A percentile compares a stretch with the other conserved stretches of the same genome.
These are phyloP conservation scores for Nemania sp. DNA, from an alignment of 2,329 filamentous ascomycete genomes.

Conservation along the genomic window DNA sequence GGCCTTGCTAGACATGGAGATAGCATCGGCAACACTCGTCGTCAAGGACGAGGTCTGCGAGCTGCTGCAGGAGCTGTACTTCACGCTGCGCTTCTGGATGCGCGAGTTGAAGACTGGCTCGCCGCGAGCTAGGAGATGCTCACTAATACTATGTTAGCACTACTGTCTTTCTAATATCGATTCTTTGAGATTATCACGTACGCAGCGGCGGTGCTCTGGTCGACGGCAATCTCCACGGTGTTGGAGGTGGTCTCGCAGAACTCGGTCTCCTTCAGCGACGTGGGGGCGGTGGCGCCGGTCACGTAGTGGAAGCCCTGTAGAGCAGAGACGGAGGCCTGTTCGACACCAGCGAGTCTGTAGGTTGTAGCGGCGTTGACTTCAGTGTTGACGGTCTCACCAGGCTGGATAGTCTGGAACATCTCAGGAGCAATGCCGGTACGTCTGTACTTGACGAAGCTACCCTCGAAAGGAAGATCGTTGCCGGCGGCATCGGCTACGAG, in stretches of 20 bases:
- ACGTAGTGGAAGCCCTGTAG: conserved; percentile 43
- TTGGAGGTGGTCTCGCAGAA: conserved; percentile 40
- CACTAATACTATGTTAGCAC: conserved; percentile 29
- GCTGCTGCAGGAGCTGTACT: conserved; percentile 34
- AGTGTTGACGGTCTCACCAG: conserved; percentile 38
- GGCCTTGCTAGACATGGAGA: conserved; percentile 35
- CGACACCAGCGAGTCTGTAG: conserved; percentile 38
- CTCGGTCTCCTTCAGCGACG: conserved; percentile 33
- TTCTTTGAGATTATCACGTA: conserved; percentile 20
- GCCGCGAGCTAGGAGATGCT: conserved; percentile 33
- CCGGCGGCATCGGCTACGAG: conserved; percentile 36
- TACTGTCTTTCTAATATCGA: background rate
- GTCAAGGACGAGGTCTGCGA: conserved; percentile 34
- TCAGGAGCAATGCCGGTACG: conserved; percentile 31
- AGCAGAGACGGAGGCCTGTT: conserved; percentile 34
- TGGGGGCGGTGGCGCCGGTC: conserved; percentile 36
- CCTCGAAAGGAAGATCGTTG: conserved; percentile 38
- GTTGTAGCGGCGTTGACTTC: conserved; percentile 39
- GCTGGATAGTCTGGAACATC: conserved; percentile 42
- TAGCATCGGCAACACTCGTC: conserved; percentile 36
- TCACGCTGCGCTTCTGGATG: conserved; percentile 39
- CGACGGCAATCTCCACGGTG: conserved; percentile 32
- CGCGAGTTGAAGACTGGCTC: conserved; percentile 37
- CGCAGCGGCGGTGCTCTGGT: conserved; percentile 37
- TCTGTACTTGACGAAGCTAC: conserved; percentile 39